A percentile compares a stretch with the other conserved stretches of the same genome.
Evolutionary conservation across 257 asterid genomes (phyloP).

Genomic region (Petunia axillaris): DNA sequence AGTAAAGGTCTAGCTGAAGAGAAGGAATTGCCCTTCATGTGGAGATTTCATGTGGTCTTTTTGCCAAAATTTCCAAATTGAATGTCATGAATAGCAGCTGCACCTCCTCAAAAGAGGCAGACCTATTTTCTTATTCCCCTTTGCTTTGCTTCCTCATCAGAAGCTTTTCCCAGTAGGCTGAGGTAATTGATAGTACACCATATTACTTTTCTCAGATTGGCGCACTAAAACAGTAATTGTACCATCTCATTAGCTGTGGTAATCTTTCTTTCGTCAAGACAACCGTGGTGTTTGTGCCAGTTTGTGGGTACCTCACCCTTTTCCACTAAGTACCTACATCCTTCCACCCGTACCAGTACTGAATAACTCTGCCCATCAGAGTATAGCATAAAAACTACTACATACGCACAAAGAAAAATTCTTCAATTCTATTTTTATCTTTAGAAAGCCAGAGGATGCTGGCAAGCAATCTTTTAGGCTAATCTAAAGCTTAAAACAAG

Average conservation of each 20-base stretch:
- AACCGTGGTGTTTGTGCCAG: background rate
- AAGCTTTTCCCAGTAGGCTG: background rate
- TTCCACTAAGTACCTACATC: background rate
- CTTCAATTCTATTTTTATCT: background rate
- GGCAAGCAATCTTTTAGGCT: background rate
- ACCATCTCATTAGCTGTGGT: background rate
- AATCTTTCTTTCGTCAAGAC: background rate
- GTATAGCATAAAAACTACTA: background rate
- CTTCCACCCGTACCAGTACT: background rate
- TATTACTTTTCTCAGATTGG: background rate
- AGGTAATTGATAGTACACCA: background rate
- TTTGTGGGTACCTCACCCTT: background rate
- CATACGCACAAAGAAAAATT: background rate
- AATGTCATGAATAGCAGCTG: background rate
- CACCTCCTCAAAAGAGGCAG: background rate
- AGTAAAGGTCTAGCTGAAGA: background rate
- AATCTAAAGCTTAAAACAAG: background rate
- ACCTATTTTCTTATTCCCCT: conserved; percentile 15
- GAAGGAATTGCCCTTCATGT: conserved; percentile 9
- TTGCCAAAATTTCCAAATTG: background rate
- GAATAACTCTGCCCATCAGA: background rate
- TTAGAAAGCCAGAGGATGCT: background rate
- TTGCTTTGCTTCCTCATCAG: background rate
- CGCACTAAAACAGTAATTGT: background rate
- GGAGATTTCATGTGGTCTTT: background rate